Conservation (phyloP, 2,329 filamentous ascomycete genomes). For the Colletotrichum sp. region DNA sequence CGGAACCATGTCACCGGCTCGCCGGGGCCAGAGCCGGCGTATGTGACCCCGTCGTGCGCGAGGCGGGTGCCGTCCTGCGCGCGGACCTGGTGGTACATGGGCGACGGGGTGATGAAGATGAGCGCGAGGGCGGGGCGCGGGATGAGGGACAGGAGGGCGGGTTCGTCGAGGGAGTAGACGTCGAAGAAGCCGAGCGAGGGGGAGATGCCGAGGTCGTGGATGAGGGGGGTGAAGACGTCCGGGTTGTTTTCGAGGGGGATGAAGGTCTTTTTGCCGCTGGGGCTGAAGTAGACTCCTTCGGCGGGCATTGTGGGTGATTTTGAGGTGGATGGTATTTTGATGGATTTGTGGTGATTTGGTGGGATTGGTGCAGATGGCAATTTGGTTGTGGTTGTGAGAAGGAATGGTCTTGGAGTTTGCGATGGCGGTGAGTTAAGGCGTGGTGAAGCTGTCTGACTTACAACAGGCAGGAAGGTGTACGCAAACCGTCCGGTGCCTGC, state of each 20-base stretch:
- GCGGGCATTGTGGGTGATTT: conserved; percentile 26
- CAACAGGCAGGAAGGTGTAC: neutral
- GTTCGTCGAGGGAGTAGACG: conserved; percentile 81
- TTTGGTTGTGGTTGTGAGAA: neutral
- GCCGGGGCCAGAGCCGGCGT: conserved; percentile 33
- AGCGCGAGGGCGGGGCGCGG: conserved; percentile 79
- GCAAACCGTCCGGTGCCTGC: neutral
- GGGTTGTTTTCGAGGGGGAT: conserved; percentile 67
- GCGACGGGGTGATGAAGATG: conserved; percentile 76
- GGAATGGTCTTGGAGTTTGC: rapidly evolving
- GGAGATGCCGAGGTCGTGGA: conserved; percentile 75
- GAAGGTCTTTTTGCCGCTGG: conserved; percentile 37
- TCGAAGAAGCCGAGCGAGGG: conserved; percentile 76
- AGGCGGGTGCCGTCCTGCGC: conserved; percentile 17
- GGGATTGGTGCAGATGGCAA: neutral
- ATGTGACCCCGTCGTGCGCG: conserved; percentile 29
- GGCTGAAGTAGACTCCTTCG: conserved; percentile 28
- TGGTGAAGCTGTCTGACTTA: neutral
- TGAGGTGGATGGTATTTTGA: neutral
- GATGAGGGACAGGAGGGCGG: conserved; percentile 75
- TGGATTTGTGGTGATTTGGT: neutral
- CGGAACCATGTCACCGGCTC: conserved; percentile 84
- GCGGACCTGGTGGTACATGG: conserved; percentile 51
- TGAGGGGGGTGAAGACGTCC: conserved; percentile 76
- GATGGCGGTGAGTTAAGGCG: neutral